Percentiles rank a stretch among this genome's conserved stretches.
Evolutionary conservation across 1,284 basidiomycete genomes (phyloP).

Genomic region (Ceratorhiza oryzae-sativae): DNA sequence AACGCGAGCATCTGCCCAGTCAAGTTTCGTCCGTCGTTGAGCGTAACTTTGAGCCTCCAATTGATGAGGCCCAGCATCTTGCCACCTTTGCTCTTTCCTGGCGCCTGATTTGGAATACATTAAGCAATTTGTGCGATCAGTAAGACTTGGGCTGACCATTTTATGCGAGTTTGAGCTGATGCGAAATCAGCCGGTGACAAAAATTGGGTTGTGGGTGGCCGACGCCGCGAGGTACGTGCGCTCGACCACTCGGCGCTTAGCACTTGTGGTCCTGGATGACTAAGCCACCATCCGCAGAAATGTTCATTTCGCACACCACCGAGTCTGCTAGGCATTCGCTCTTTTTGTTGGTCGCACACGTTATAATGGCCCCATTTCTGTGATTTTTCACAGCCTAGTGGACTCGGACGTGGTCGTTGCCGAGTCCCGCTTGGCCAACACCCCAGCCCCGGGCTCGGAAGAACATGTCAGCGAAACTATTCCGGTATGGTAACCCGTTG

Average conservation of each 20-base stretch:
- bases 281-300: not conserved
- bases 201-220: slow-evolving; percentile 34
- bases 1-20: slow-evolving; percentile 99
- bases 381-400: not conserved
- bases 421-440: not conserved
- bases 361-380: not conserved
- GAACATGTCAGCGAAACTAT: not conserved
- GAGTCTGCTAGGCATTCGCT: not conserved
- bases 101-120: slow-evolving; percentile 62
- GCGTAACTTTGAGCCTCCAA: slow-evolving; percentile 95
- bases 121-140: not conserved
- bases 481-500: not conserved
- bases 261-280: slow-evolving; percentile 10
- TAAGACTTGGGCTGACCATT: not conserved
- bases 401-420: not conserved
- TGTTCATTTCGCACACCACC: not conserved
- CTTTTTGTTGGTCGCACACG: not conserved
- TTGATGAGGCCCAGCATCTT: slow-evolving; percentile 99
- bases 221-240: slow-evolving; percentile 33
- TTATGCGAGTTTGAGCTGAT: slow-evolving; percentile 5
- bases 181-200: slow-evolving; percentile 33
- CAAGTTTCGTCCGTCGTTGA: slow-evolving; percentile 96
- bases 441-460: too few relatives aligned
- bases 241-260: slow-evolving; percentile 16
- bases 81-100: slow-evolving; percentile 94